A percentile compares a stretch with the other conserved stretches of the same genome.
Conservation (phyloP, 2,329 filamentous ascomycete genomes). For the Juglanconis juglandina region DNA sequence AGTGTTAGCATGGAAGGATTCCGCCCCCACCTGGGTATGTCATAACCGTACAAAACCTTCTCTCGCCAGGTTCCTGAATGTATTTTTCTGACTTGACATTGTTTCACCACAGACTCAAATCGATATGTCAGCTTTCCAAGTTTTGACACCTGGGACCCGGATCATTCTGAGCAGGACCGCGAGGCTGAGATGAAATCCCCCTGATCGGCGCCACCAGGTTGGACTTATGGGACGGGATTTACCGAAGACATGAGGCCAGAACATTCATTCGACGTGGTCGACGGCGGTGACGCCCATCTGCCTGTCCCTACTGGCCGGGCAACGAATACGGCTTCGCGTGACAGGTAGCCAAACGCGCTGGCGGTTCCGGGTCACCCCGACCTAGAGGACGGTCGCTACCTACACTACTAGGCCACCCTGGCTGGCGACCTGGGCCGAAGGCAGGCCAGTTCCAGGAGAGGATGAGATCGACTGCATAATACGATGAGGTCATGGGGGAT, state of each 20-base stretch:
- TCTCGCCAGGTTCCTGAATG: slow-evolving; percentile 8
- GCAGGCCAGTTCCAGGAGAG: background rate
- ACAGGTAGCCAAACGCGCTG: background rate
- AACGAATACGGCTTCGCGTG: background rate
- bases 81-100: slow-evolving; percentile 18
- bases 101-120: slow-evolving; percentile 33
- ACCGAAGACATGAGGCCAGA: background rate
- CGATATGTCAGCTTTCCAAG: slow-evolving; percentile 72
- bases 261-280: background rate
- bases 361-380: background rate
- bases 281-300: background rate
- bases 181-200: slow-evolving; percentile 31
- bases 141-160: slow-evolving; percentile 64
- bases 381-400: background rate
- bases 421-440: background rate
- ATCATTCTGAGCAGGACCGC: slow-evolving; percentile 39
- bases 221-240: background rate
- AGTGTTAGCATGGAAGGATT: slow-evolving; percentile 14
- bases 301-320: background rate
- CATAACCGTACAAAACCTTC: background rate
- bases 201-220: slow-evolving; percentile 19
- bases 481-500: slow-evolving; percentile 16
- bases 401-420: background rate
- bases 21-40: slow-evolving; percentile 16
- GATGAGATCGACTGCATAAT: background rate